A percentile compares a stretch with the other conserved stretches of the same genome.
phyloP scores from a whole-genome alignment of 306 rosid species.

The Castanospermum australe region DNA sequence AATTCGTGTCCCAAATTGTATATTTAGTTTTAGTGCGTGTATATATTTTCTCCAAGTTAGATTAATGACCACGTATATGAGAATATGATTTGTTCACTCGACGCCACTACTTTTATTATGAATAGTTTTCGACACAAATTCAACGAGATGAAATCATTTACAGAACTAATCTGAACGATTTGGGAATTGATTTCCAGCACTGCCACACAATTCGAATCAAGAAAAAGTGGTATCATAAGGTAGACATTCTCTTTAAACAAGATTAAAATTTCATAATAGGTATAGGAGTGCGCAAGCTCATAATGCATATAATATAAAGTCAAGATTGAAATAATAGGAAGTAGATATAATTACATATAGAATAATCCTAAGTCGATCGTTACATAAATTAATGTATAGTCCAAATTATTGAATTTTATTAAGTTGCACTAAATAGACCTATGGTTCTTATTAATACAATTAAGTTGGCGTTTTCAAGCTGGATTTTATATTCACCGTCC shows the following conservation, averaged over 20 bases:
- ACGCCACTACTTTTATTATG: background rate
- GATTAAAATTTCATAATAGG: background rate
- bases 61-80: background rate
- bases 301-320: slow-evolving; percentile 9
- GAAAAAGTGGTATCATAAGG: slow-evolving; percentile 11
- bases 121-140: background rate
- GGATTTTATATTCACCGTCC: background rate
- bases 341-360: background rate
- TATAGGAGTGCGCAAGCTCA: background rate
- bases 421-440: background rate
- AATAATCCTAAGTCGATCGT: background rate
- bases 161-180: background rate
- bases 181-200: background rate
- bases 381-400: background rate
- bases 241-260: slow-evolving; percentile 25
- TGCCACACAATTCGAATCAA: slow-evolving; percentile 1
- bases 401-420: background rate
- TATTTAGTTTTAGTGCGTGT: background rate
- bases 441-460: background rate
- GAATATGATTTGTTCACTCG: background rate
- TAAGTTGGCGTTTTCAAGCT: slow-evolving; percentile 10
- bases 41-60: background rate
- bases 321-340: slow-evolving; percentile 17
- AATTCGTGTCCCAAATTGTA: background rate
- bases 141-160: background rate